Conservation (phyloP, 306 rosid species). For the Dalbergia oliveri region DNA sequence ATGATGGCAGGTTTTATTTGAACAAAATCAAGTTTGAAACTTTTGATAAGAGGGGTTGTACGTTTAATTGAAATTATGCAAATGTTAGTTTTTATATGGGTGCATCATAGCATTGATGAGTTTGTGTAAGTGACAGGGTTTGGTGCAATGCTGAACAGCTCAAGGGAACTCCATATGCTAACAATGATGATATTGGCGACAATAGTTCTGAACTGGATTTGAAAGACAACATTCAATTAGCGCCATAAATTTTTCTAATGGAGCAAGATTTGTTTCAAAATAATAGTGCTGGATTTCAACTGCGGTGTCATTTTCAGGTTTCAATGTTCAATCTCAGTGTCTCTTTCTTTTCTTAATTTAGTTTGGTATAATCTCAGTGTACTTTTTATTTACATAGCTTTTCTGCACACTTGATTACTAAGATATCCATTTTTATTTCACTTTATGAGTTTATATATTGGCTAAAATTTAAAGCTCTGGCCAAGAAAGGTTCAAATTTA, state of each 20-base stretch:
- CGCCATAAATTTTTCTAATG: not conserved
- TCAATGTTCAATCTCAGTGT: not conserved
- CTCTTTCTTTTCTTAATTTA: not conserved
- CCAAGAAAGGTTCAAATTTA: too few species aligned
- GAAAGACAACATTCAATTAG: not conserved
- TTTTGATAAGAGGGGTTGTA: not conserved
- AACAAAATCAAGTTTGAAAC: not conserved
- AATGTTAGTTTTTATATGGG: not conserved
- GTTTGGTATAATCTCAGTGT: not conserved
- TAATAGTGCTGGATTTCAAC: not conserved
- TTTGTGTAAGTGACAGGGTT: constrained; percentile 47
- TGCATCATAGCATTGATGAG: not conserved
- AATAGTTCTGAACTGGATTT: constrained; percentile 39
- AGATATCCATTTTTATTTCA: too few species aligned
- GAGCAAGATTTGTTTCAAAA: not conserved
- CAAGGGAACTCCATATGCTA: constrained; percentile 34
- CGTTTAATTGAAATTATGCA: not conserved
- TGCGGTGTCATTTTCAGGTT: not conserved
- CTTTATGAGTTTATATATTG: too few species aligned
- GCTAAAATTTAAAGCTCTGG: too few species aligned
- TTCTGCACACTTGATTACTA: not conserved
- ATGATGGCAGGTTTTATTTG: not conserved
- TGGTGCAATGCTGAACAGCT: constrained; percentile 38
- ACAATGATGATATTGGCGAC: constrained; percentile 33
- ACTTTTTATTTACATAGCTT: not conserved